phyloP scores from a whole-genome alignment of 495 filamentous ascomycete genomes.

The Astrocystis sublimbata region DNA sequence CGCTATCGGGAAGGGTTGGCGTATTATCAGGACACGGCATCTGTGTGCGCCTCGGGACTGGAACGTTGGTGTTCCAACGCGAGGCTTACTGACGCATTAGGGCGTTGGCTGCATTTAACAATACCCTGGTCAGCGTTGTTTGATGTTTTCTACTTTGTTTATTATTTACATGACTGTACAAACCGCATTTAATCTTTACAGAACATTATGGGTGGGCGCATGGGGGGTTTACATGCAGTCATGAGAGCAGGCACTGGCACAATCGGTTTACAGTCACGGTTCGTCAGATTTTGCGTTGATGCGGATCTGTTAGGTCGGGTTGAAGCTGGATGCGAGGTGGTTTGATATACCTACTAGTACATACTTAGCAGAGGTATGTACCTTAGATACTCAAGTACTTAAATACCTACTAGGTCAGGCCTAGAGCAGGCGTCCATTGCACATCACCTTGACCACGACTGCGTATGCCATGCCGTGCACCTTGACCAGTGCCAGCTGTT shows the following conservation, averaged over 20 bases:
- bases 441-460: too few relatives aligned
- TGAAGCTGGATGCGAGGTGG: background rate
- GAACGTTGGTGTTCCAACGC: background rate
- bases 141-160: conserved; percentile 27
- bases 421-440: too few relatives aligned
- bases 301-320: background rate
- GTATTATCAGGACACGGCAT: conserved; percentile 11
- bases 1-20: conserved; percentile 7
- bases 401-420: too few relatives aligned
- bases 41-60: conserved; percentile 4
- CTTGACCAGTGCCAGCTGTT: too few relatives aligned
- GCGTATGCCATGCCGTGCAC: too few relatives aligned
- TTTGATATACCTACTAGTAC: background rate
- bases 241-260: conserved; percentile 1
- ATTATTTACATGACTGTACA: conserved; percentile 6
- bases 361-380: too few relatives aligned
- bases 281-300: background rate
- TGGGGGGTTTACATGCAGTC: background rate
- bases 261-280: conserved; percentile 1
- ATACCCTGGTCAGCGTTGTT: conserved; percentile 33
- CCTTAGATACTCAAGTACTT: background rate
- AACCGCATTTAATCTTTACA: background rate
- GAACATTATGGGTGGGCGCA: conserved; percentile 6
- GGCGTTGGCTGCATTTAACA: conserved; percentile 24
- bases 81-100: conserved; percentile 14